Percentiles rank a stretch among this genome's conserved stretches.
Conservation (phyloP, 106 monocot species). For the Allium cepa region DNA sequence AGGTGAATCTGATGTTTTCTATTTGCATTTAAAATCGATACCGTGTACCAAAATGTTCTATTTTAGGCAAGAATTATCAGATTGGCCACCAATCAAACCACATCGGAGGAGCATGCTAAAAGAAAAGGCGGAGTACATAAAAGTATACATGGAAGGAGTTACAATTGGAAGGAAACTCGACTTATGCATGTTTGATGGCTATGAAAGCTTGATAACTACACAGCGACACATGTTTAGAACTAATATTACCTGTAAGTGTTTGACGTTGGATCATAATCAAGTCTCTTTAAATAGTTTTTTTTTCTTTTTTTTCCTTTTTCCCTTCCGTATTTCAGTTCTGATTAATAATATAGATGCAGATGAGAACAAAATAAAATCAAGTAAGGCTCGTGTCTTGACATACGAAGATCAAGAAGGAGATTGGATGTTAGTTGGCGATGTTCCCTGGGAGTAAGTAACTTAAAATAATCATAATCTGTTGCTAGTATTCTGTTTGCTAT, state of each 20-base stretch:
- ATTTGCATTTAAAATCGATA: neutral
- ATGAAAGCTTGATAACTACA: constrained; percentile 17
- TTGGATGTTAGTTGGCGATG: constrained; percentile 75
- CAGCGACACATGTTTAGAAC: constrained; percentile 26
- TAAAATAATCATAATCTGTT: neutral
- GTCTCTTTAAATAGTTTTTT: too few species aligned
- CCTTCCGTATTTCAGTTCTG: too few species aligned
- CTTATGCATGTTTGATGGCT: constrained; percentile 13
- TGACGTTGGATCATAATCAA: too few species aligned
- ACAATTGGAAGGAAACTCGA: constrained; percentile 34
- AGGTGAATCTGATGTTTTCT: neutral
- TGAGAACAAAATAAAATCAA: too few species aligned
- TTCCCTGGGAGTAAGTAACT: constrained; percentile 55
- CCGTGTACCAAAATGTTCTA: neutral
- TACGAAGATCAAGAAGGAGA: constrained; percentile 71
- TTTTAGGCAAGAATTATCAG: constrained; percentile 20
- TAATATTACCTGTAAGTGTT: constrained; percentile 13
- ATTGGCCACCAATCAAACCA: constrained; percentile 66
- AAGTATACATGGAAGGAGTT: constrained; percentile 40
- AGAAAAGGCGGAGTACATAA: constrained; percentile 12
- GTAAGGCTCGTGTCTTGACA: constrained; percentile 34
- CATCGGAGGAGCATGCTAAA: constrained; percentile 32
- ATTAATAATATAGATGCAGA: too few species aligned
- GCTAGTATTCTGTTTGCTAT: neutral
- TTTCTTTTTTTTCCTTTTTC: too few species aligned